Percentiles rank a stretch among this genome's conserved stretches.
phyloP scores from a whole-genome alignment of 1,284 basidiomycete species.

The Trichosporon inkin region DNA sequence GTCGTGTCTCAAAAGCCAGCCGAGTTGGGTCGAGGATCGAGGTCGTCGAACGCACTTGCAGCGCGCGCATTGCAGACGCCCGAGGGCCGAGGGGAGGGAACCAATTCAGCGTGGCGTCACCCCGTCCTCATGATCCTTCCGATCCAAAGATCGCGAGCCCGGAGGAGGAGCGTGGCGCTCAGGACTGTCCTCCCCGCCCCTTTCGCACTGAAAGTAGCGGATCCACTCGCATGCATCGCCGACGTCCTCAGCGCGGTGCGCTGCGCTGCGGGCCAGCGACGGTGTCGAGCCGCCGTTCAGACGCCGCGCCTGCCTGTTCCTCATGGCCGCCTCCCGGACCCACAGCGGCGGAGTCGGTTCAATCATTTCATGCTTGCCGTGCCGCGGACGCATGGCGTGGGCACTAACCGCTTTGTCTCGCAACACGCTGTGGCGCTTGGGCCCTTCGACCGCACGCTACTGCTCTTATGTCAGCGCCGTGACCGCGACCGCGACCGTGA shows the following conservation, averaged over 20 bases:
- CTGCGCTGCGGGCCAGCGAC: too few relatives aligned
- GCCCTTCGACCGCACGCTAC: background rate
- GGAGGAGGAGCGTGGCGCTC: background rate
- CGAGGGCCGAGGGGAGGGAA: background rate
- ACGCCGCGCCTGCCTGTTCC: too few relatives aligned
- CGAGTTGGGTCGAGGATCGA: too few relatives aligned
- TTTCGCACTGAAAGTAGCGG: background rate
- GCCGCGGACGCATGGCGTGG: background rate
- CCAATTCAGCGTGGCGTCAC: conserved; percentile 4
- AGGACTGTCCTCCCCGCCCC: background rate
- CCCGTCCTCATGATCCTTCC: background rate
- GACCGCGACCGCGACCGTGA: too few relatives aligned
- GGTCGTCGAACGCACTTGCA: too few relatives aligned
- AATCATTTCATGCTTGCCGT: background rate
- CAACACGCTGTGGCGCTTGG: background rate
- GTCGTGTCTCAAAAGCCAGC: too few relatives aligned
- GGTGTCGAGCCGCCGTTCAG: too few relatives aligned
- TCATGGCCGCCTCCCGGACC: too few relatives aligned
- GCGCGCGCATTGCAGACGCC: background rate
- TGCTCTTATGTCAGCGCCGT: too few relatives aligned
- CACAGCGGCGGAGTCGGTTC: too few relatives aligned
- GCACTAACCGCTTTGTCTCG: background rate
- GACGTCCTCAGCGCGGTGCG: too few relatives aligned
- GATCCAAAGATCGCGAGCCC: background rate
- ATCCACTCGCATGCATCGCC: too few relatives aligned